Percentiles rank a stretch among this genome's conserved stretches.
phyloP scores from a whole-genome alignment of 495 filamentous ascomycete genomes.

The Xylaria scruposa region DNA sequence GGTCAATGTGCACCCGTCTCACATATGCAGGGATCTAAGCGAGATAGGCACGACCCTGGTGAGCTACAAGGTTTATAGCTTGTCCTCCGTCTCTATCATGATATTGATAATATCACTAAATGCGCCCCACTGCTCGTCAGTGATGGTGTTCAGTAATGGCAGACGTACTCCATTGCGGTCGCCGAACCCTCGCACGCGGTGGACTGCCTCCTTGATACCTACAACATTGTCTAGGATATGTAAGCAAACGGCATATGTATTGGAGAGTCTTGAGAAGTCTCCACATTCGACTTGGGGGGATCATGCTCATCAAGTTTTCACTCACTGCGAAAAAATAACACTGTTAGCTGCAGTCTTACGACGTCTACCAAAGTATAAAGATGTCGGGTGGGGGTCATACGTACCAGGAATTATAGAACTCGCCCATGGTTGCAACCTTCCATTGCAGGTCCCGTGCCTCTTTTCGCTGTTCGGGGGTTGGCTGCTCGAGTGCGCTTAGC shows the following conservation, averaged over 20 bases:
- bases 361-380: neutral
- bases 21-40: constrained; percentile 25
- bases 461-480: constrained; percentile 18
- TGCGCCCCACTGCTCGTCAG: constrained; percentile 24
- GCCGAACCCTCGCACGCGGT: constrained; percentile 24
- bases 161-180: constrained; percentile 22
- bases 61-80: constrained; percentile 19
- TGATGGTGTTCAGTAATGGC: constrained; percentile 23
- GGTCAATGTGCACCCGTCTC: constrained; percentile 18
- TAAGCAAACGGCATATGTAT: neutral
- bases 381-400: neutral
- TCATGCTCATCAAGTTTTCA: neutral
- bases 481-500: constrained; percentile 23
- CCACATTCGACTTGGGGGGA: neutral
- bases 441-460: constrained; percentile 20
- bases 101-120: constrained; percentile 19
- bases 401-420: constrained; percentile 26
- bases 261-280: neutral
- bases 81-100: constrained; percentile 25
- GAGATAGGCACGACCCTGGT: constrained; percentile 20
- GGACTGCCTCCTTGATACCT: constrained; percentile 24
- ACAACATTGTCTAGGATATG: constrained; percentile 20
- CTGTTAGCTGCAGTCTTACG: neutral
- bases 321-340: constrained; percentile 5
- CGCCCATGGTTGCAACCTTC: constrained; percentile 26